Evolutionary conservation across 2,329 filamentous ascomycete genomes (phyloP), one percentile per base, ranked within the genome.

Genomic region (Neonectria punicea): DNA sequence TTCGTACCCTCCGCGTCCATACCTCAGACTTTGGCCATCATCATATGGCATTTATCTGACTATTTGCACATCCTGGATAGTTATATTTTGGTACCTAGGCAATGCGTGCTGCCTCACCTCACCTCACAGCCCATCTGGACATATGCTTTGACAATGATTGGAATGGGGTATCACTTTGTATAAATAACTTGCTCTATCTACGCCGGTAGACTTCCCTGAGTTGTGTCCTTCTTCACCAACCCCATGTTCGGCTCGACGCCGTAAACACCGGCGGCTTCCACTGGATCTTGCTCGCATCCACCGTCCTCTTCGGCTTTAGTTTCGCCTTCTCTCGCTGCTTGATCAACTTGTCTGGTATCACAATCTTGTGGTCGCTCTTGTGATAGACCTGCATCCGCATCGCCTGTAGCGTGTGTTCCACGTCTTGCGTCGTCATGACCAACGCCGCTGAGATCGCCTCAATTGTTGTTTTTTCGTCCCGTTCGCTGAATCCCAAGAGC

Each of bases 181-280:
- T 28, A 46, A 53, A 30, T 39, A 49, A 9, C 50, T 49, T 32
- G 43, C 51, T 51, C 49, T 61, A 61, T 49, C 28, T 51, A n/a
- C n/a, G 4, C 25, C 7, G 6, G 1, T 9, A 49, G 22, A 16
- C 13, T 50, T 57, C 41, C 25, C 41, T 16, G 8, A 4, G 32
- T 2, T 34, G 32, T 10, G 14, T 4, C 20, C n/a, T 73, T 83
- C 41, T 54, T 74, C 83, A 98, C 95, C 95, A 98, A 66, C 94
- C 97, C 96, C 96, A 98, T 13, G 95, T 98, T 73, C 95, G 87
- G 71, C 89, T 93, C 14, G 92, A 93, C 1, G 95, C 94, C 28
- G 92, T 94, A 76, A 98, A 98, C 0, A 98, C 92, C 0, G 96
- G 96, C 11, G 96, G 95, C 80, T 97, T 98, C 96, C 96, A 99